Conservation (phyloP, 306 rosid genomes). For the Spatholobus suberectus region DNA sequence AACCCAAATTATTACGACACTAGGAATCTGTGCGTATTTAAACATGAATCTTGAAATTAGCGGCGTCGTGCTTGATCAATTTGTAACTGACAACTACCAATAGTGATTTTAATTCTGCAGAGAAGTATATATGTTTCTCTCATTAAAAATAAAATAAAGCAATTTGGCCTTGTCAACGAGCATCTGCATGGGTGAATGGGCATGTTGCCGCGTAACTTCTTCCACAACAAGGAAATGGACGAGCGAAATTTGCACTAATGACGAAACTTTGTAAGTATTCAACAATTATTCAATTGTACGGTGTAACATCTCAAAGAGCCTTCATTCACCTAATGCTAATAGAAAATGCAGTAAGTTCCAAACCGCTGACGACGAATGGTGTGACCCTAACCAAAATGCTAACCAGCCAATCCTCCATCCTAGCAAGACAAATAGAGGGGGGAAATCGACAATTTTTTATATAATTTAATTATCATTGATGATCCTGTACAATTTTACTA, state of each 20-base stretch:
- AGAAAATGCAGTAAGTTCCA: conserved; percentile 30
- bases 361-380: neutral
- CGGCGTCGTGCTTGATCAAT: conserved; percentile 30
- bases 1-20: neutral
- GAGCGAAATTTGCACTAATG: neutral
- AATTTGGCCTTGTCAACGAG: conserved; percentile 23
- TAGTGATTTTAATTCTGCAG: conserved; percentile 15
- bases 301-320: conserved; percentile 12
- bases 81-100: conserved; percentile 22
- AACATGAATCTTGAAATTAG: conserved; percentile 20
- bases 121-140: neutral
- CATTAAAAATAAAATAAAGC: conserved; percentile 30
- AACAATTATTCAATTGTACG: conserved; percentile 16
- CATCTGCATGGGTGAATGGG: neutral
- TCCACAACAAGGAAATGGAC: conserved; percentile 3
- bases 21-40: conserved; percentile 6
- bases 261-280: neutral
- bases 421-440: neutral
- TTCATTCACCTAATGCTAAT: conserved; percentile 35
- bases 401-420: neutral
- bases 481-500: neutral
- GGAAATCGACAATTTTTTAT: neutral
- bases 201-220: neutral
- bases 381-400: conserved; percentile 5
- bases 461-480: conserved; percentile 2